phyloP scores from a whole-genome alignment of 192 early-diverging fungal genomes.

The Coemansia sp. region DNA sequence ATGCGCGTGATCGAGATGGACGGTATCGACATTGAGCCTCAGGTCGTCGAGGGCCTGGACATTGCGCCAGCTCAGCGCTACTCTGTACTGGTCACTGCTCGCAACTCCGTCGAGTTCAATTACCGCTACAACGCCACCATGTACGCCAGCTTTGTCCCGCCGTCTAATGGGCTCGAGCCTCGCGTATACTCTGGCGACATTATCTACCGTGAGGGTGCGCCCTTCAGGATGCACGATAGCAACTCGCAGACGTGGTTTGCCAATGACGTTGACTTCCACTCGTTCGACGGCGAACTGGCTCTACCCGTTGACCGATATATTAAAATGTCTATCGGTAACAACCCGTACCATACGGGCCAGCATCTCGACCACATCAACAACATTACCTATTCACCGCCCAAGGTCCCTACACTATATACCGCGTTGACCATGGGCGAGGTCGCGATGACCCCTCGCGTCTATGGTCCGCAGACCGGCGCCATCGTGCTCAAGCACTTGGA shows the following conservation, averaged over 20 bases:
- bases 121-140: slow-evolving; percentile 66
- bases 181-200: slow-evolving; percentile 59
- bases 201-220: slow-evolving; percentile 62
- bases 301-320: slow-evolving; percentile 55
- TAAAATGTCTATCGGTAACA: slow-evolving; percentile 57
- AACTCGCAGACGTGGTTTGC: slow-evolving; percentile 1
- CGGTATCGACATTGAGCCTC: slow-evolving; percentile 64
- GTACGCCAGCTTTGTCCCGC: slow-evolving; percentile 58
- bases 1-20: slow-evolving; percentile 81
- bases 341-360: slow-evolving; percentile 63
- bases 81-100: slow-evolving; percentile 75
- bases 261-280: slow-evolving; percentile 51
- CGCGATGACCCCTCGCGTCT: slow-evolving; percentile 58
- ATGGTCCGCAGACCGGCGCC: slow-evolving; percentile 65
- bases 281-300: slow-evolving; percentile 57
- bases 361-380: slow-evolving; percentile 79
- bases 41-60: slow-evolving; percentile 57
- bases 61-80: slow-evolving; percentile 74
- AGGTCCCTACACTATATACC: slow-evolving; percentile 67
- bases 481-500: slow-evolving; percentile 64
- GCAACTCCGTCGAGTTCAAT: slow-evolving; percentile 61
- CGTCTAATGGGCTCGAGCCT: slow-evolving; percentile 50
- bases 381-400: slow-evolving; percentile 63
- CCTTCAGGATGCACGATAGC: slow-evolving; percentile 30
- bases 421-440: slow-evolving; percentile 62